Conservation (phyloP, 129 eudicot species). For the Deinandra increscens region DNA sequence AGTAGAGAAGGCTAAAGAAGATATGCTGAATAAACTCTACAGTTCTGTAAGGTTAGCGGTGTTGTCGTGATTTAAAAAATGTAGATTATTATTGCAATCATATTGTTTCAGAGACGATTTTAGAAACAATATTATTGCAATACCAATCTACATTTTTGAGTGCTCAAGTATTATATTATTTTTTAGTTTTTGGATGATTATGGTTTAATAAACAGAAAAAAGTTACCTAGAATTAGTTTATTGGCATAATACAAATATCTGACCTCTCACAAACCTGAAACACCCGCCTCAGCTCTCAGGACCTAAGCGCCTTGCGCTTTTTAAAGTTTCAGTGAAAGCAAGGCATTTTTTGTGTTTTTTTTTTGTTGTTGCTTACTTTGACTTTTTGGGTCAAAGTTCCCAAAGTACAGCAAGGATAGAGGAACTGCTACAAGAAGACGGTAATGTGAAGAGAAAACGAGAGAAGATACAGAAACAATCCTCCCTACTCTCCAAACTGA, state of each 20-base stretch:
- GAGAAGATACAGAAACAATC: slow-evolving; percentile 87
- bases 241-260: no score
- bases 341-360: background rate
- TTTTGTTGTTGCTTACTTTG: slow-evolving; percentile 1
- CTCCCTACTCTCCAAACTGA: slow-evolving; percentile 86
- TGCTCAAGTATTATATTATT: no score
- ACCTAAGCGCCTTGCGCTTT: no score
- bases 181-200: no score
- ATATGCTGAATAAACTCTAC: slow-evolving; percentile 95
- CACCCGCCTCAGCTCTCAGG: no score
- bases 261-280: no score
- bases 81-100: background rate
- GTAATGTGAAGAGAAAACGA: slow-evolving; percentile 74
- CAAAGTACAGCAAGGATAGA: slow-evolving; percentile 85
- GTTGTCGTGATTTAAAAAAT: background rate
- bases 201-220: no score
- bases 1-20: slow-evolving; percentile 99
- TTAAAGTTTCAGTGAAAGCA: background rate
- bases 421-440: slow-evolving; percentile 94
- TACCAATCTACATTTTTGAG: no score
- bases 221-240: no score
- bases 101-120: background rate
- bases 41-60: slow-evolving; percentile 82
- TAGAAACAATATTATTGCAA: no score
- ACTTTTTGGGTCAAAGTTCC: slow-evolving; percentile 43